These are phyloP conservation scores for Herpetospermum pedunculosum DNA, from an alignment of 306 rosid genomes.

Conservation along the genomic window DNA sequence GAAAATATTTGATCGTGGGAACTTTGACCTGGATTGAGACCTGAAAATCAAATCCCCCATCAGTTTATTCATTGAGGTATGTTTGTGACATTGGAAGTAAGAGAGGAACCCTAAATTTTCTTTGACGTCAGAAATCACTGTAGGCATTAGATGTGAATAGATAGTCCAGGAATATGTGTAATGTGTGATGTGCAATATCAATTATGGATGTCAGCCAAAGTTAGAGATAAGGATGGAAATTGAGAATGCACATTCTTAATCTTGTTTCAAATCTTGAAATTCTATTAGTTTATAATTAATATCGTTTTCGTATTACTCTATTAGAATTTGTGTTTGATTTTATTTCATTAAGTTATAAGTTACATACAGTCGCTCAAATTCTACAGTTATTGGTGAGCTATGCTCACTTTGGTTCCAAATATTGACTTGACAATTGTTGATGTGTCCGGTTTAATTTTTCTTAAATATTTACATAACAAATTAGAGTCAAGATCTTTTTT, in stretches of 20 bases:
- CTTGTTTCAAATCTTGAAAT: not conserved
- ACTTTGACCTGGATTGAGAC: constrained; percentile 81
- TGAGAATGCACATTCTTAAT: not conserved
- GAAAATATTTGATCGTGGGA: constrained; percentile 73
- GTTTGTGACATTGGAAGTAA: not conserved
- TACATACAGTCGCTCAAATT: too few species aligned
- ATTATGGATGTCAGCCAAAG: not conserved
- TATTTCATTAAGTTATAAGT: not conserved
- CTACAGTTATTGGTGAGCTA: too few species aligned
- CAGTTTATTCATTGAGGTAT: not conserved
- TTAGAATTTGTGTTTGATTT: not conserved
- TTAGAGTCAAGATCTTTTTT: too few species aligned
- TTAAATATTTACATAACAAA: too few species aligned
- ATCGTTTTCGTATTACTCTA: not conserved
- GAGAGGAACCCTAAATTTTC: not conserved
- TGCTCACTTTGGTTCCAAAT: too few species aligned
- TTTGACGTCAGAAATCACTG: not conserved
- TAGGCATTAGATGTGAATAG: not conserved
- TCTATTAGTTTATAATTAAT: not conserved
- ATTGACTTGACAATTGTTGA: too few species aligned
- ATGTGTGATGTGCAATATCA: not conserved
- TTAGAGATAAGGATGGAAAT: not conserved
- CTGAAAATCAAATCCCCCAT: constrained; percentile 13
- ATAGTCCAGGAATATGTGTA: not conserved
- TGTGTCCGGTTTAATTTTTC: too few species aligned